phyloP scores from a whole-genome alignment of 805 yeast species.

The Yamadazyma tumulicola region DNA sequence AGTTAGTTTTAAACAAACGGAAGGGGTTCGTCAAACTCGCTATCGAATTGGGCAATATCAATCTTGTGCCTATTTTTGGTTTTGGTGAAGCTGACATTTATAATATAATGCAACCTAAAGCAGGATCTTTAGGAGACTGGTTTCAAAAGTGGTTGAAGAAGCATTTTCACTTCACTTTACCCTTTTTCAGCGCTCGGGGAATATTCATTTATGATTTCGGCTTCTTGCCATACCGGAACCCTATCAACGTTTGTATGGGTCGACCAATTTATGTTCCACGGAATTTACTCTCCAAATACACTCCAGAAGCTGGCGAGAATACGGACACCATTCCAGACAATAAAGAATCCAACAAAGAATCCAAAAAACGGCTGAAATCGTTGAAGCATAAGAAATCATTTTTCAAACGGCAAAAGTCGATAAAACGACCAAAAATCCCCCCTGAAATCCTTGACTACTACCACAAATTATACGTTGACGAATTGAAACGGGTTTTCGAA shows the following conservation, averaged over 20 bases:
- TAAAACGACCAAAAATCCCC: constrained; percentile 29
- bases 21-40: constrained; percentile 91
- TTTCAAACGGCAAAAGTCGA: constrained; percentile 12
- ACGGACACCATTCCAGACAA: constrained; percentile 1
- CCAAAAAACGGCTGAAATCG: constrained; percentile 1
- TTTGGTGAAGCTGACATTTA: constrained; percentile 81
- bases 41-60: constrained; percentile 69
- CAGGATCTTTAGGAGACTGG: constrained; percentile 44
- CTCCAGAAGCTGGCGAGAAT: no score
- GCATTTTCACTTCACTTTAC: constrained; percentile 77
- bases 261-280: constrained; percentile 58
- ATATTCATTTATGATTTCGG: constrained; percentile 92
- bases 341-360: constrained; percentile 4
- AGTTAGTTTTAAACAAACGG: constrained; percentile 70
- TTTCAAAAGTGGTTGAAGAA: constrained; percentile 73
- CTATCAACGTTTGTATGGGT: constrained; percentile 74
- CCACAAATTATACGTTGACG: constrained; percentile 67
- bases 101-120: constrained; percentile 38
- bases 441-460: constrained; percentile 55
- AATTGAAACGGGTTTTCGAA: constrained; percentile 59
- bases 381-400: constrained; percentile 4
- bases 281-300: constrained; percentile 27
- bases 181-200: constrained; percentile 89
- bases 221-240: constrained; percentile 77
- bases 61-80: constrained; percentile 81